Evolutionary conservation across 441 rosid species (phyloP).

Genomic region (Croton laevigatus): DNA sequence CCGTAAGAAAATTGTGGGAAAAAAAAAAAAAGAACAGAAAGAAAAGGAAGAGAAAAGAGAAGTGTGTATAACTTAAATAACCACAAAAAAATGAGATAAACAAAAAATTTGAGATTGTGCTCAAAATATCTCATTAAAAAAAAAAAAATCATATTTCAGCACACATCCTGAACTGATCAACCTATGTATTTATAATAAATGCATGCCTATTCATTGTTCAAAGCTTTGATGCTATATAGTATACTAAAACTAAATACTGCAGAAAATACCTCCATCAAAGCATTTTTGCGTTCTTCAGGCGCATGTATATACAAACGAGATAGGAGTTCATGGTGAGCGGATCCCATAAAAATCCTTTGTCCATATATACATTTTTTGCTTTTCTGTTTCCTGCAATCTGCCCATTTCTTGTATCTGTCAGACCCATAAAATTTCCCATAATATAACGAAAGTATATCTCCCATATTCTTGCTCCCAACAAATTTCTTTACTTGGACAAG

Average conservation of each 20-base stretch:
- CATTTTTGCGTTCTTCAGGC: slow-evolving; percentile 38
- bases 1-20: no score
- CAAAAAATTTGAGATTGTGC: background rate
- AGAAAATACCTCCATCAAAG: slow-evolving; percentile 51
- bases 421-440: slow-evolving; percentile 59
- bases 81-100: background rate
- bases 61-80: no score
- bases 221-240: background rate
- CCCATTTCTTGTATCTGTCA: slow-evolving; percentile 50
- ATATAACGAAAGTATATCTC: slow-evolving; percentile 46
- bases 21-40: no score
- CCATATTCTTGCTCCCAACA: slow-evolving; percentile 42
- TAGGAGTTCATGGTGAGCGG: slow-evolving; percentile 53
- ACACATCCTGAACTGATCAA: background rate
- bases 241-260: slow-evolving; percentile 1
- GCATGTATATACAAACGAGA: slow-evolving; percentile 42
- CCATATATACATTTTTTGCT: slow-evolving; percentile 45
- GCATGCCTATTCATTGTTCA: background rate
- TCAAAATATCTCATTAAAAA: no score
- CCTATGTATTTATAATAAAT: background rate
- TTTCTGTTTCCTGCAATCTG: slow-evolving; percentile 43
- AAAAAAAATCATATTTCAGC: no score
- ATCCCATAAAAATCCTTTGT: slow-evolving; percentile 53
- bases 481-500: slow-evolving; percentile 48
- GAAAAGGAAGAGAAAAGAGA: no score